These are phyloP conservation scores for Diplodia scrobiculata DNA, from an alignment of 2,329 filamentous ascomycete species.

Conservation along the genomic window DNA sequence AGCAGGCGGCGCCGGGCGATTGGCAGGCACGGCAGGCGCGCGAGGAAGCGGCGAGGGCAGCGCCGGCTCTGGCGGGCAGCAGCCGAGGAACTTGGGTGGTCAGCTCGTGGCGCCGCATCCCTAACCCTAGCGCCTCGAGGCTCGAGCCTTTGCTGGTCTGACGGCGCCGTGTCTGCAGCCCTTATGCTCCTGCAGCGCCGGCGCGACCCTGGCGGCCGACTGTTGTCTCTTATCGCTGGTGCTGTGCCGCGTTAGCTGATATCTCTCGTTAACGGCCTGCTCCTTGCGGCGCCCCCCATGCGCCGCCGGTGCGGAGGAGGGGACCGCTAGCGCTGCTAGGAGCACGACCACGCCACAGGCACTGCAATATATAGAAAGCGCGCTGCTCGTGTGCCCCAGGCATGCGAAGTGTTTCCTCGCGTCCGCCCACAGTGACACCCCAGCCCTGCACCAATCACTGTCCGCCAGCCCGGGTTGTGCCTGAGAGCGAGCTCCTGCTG, in stretches of 20 bases:
- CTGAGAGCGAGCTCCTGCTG: neutral
- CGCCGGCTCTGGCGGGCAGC: constrained; percentile 20
- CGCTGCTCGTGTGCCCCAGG: constrained; percentile 17
- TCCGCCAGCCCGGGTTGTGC: neutral
- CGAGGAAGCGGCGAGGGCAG: neutral
- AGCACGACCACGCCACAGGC: constrained; percentile 24
- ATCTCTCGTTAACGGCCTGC: constrained; percentile 5
- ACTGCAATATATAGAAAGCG: constrained; percentile 23
- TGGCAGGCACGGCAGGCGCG: neutral
- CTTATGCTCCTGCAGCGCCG: neutral
- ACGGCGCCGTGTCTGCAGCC: neutral
- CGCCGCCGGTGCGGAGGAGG: constrained; percentile 15
- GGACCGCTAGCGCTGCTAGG: constrained; percentile 11
- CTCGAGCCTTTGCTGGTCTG: too few relatives aligned
- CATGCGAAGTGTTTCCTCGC: neutral
- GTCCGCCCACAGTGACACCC: neutral
- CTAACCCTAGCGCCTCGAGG: neutral
- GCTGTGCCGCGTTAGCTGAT: constrained; percentile 11
- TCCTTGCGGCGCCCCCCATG: constrained; percentile 20
- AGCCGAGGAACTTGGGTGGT: neutral
- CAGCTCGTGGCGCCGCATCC: neutral
- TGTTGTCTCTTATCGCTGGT: constrained; percentile 2
- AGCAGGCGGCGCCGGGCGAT: neutral
- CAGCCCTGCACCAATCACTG: neutral
- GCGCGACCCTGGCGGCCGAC: constrained; percentile 3